Base-by-base conservation (phyloP, 164 flowering plant species). In the Vitis rupestris region DNA sequence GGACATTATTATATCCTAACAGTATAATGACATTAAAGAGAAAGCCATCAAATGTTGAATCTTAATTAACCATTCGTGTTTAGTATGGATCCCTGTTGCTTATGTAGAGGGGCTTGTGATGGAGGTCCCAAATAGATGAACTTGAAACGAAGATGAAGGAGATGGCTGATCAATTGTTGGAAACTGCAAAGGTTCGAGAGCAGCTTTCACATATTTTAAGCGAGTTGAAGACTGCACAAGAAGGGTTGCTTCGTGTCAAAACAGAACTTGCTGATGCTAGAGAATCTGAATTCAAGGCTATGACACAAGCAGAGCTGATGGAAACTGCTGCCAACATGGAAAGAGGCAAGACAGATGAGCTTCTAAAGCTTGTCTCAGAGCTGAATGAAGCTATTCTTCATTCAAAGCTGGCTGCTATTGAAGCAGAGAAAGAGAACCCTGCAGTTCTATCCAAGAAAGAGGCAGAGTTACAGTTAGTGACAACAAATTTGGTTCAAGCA, bases 81-180 rank as follows among this genome's bases (percentile, higher is more conserved):
- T 27, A 55, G 5, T 55, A 15, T 55, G 59, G 1, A 13, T 1
- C 19, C 44, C 44, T 31, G 0, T 6, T 31, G 7, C 44, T 31
- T 31, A 15, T 14, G 58, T n/a, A 17, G 19, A 55, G 58, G 19
- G 16, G 16, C 17, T 55, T 12, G 16, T 55, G 9, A 55, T 14
- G 9, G 16, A 55, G 8, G 14, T 58, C 16, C 44, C 44, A 31
- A 6, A 64, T 76, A 15, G 67, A 66, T 50, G 75, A 72, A 53
- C 87, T 88, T 13, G 84, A 88, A 67, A 69, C 70, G 61, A 75
- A 75, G 79, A 72, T 73, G 61, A 75, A 79, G 68, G 75, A 79
- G 19, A 67, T 80, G 60, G 66, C 68, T 15, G 69, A 70, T 72
- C 75, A 71, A 53, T 61, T 75, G 4, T 67, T 58, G 37, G 83